Base-by-base conservation (phyloP, 495 filamentous ascomycete genomes). In the Pseudotulostoma volvatum region DNA sequence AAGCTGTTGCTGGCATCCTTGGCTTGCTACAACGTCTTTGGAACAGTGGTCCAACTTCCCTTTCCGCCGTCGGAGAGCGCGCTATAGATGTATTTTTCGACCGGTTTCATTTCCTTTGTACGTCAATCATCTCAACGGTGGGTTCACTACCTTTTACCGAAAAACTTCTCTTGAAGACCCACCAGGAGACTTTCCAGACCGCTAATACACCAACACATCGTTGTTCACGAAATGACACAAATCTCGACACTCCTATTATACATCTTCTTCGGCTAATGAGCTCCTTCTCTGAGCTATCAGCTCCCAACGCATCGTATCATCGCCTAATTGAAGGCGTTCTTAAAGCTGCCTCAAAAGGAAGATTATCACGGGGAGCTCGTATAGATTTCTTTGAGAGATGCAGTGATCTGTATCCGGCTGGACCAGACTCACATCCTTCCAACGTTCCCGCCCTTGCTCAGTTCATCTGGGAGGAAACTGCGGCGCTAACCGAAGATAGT, bases 131-230 rank as follows among this genome's bases (percentile, higher is more conserved):
- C 0, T 56, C 64, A 7, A 71, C 70, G 0, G 60, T 94, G 9
- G 88, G 86, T 2, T 56, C 70, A 3, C 66, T 81, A 9, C 70
- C 79, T 1, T 92, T 95, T 50, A 81, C 79, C 0, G 85, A 94
- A 44, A 86, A 79, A 46, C 66, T 78, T 31, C 23, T 74, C 52
- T 38, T 64, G 34, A 59, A 59, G 36, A 63, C 51, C 11, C 45
- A 55, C 1, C 60, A 64, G 32, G 56, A 58, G 15, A 52, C 49
- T 2, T 69, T 63, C 42, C 60, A 66, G 48, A 47, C 55, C 13
- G 52, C 54, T 11, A 66, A 49, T 36, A 77, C 73, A 3, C 73
- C 74, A 17, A 70, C 51, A 31, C 46, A 56, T 39, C 59, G 51
- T 31, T 44, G 51, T 16, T 31, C 48, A n/a, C 37, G 34, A 9